Base-by-base conservation (phyloP, 2,329 filamentous ascomycete species). In the Camptophora hylomeconis region DNA sequence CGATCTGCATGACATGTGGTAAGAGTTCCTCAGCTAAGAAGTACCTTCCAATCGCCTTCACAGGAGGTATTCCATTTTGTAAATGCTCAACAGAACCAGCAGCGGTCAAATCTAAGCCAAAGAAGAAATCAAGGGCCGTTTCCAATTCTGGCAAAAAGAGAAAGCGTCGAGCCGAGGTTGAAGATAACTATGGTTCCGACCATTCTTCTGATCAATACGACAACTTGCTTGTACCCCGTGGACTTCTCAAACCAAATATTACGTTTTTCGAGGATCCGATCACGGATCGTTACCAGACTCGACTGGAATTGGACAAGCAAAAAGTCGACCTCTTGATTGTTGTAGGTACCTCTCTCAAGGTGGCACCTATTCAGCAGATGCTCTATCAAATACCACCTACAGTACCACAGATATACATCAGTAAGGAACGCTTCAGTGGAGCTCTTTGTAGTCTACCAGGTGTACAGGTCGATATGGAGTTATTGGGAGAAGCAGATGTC, bases 181-280 rank as follows among this genome's bases (percentile, higher is more conserved):
- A 54, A 64, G 72, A 37, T 71, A 70, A 47, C 57, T 67, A 17
- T 61, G 63, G 18, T 56, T 20, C 72, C 74, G 2, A 63, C 67
- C 26, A 69, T 74, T 2, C 83, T 81, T 32, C 74, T 92, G 50
- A 92, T 92, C 83, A 93, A 72, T n/a, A n/a, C n/a, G 55, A 60
- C 56, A 40, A 28, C 47, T 45, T 11, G 2, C 20, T 16, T 10
- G 26, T 20, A 20, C 29, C 29, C 5, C 26, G 16, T 13, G 60
- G 60, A 10, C 53, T 54, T 18, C 49, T 53, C 44, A 53, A 69
- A 65, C 89, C 89, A 6, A 87, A 95, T 58, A 95, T 98, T 49
- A 95, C 83, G 25, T 95, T 98, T 61, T 95, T 95, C 47, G 87
- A 87, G 43, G 89, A 98, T 58, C 68, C 75, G 28, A 74, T 98